Evolutionary conservation across 192 early-diverging fungal species (phyloP).

Genomic region (Endogone sp.): DNA sequence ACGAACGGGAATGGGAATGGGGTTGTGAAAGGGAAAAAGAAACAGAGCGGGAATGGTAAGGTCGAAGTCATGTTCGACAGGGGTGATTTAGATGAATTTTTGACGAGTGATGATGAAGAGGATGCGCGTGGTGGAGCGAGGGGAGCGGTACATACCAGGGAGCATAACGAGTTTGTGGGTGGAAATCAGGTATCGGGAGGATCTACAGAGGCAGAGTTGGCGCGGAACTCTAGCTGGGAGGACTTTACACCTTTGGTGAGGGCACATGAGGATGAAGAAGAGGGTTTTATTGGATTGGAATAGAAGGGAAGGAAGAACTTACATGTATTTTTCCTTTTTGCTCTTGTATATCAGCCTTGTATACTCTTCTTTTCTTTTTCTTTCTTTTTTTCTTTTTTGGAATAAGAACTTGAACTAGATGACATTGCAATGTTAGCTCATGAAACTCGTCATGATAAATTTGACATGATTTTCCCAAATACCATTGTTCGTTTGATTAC

Average conservation of each 20-base stretch:
- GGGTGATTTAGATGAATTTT: background rate
- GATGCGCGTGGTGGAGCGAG: background rate
- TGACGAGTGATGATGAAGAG: background rate
- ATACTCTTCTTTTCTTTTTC: too few species aligned
- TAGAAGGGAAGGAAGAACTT: too few species aligned
- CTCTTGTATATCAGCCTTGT: too few species aligned
- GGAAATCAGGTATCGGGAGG: background rate
- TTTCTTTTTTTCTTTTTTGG: too few species aligned
- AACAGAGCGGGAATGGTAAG: background rate
- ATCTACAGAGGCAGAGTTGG: background rate
- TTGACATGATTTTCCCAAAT: too few species aligned
- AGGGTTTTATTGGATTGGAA: too few species aligned
- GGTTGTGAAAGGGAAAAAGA: background rate
- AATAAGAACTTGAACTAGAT: too few species aligned
- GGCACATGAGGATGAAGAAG: background rate
- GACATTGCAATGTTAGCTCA: too few species aligned
- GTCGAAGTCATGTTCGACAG: background rate
- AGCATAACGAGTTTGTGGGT: background rate
- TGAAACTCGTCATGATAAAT: too few species aligned
- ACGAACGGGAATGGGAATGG: background rate
- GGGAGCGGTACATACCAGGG: too few species aligned
- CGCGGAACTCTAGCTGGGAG: background rate
- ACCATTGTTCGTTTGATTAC: too few species aligned
- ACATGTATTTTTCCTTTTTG: too few species aligned
- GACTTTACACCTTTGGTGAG: background rate